phyloP scores from a whole-genome alignment of 768 basidiomycete genomes.

The Psilocybe subaeruginosa region DNA sequence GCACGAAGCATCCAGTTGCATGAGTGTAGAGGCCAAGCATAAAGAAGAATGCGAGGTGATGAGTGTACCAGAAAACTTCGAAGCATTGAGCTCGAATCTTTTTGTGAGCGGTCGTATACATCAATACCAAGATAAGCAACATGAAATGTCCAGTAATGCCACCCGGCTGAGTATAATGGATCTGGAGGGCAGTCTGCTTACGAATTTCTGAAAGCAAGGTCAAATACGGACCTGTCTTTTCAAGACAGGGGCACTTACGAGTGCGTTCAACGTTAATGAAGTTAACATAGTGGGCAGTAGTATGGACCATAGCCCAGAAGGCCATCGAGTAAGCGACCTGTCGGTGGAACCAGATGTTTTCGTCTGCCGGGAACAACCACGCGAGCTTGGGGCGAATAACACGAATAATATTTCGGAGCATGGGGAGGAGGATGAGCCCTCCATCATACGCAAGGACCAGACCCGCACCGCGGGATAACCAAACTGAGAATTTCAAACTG shows the following conservation, averaged over 20 bases:
- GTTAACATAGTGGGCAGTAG: constrained; percentile 92
- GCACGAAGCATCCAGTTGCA: constrained; percentile 94
- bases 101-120: constrained; percentile 90
- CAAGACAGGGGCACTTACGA: constrained; percentile 50
- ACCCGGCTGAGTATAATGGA: constrained; percentile 88
- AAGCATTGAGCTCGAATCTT: constrained; percentile 90
- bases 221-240: neutral
- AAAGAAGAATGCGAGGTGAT: constrained; percentile 94
- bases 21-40: constrained; percentile 90
- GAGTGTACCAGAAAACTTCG: constrained; percentile 97
- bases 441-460: constrained; percentile 89
- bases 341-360: constrained; percentile 95
- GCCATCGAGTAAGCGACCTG: constrained; percentile 95
- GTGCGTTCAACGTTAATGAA: constrained; percentile 90
- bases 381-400: constrained; percentile 77
- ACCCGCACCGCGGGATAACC: constrained; percentile 90
- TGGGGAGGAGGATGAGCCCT: constrained; percentile 83
- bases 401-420: constrained; percentile 88
- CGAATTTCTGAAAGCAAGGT: constrained; percentile 67
- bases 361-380: constrained; percentile 91
- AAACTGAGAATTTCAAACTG: constrained; percentile 79
- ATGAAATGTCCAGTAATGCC: constrained; percentile 97
- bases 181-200: constrained; percentile 72
- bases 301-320: constrained; percentile 92
- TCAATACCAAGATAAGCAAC: constrained; percentile 91